Base-by-base conservation (phyloP, 768 basidiomycete genomes). In the Clitopilus passeckerianus region DNA sequence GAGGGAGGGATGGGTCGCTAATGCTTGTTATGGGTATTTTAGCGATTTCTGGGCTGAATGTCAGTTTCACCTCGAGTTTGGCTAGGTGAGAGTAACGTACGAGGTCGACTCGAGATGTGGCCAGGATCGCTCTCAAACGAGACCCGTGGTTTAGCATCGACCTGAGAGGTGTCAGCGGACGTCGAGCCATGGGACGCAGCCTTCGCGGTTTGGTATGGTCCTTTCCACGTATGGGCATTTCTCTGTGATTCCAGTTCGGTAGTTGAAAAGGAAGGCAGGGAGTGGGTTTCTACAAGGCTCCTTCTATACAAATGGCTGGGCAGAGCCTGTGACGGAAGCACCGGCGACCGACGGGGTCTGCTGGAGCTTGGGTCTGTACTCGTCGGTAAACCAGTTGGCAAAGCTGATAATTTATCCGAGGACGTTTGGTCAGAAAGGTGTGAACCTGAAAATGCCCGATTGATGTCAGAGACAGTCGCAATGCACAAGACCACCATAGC, bases 51-150 rank as follows among this genome's bases (percentile, higher is more conserved):
- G 16, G 3, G 37, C 14, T 41, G 3, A n/a, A 16, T 22, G 46
- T 18, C 5, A 18, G 46, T n/a, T 18, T 16, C 4, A 5, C 12
- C 12, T 23, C 22, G 5, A 18, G 46, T 12, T 3, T 10, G 6
- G 12, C 10, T 50, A 2, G 46, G 10, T 3, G 5, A 50, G 16
- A 22, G 3, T 5, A 2, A 50, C 46, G 16, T 23, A 50, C 46
- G 46, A 50, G 46, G 46, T 20, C 46, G 46, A 50, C 46, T 50
- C 10, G 46, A 50, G 22, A 12, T 50, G 16, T 12, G 46, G 76
- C 20, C 77, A 80, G 14, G 66, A 66, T 23, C 84, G 60, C 79
- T 82, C 30, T 87, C 86, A 18, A 83, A 82, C 0, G 82, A 83
- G 34, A 83, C 76, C 41, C 81, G 79, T 60, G 82, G 82, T 35